Base-by-base conservation (phyloP, 768 basidiomycete species). In the Suillus discolor region DNA sequence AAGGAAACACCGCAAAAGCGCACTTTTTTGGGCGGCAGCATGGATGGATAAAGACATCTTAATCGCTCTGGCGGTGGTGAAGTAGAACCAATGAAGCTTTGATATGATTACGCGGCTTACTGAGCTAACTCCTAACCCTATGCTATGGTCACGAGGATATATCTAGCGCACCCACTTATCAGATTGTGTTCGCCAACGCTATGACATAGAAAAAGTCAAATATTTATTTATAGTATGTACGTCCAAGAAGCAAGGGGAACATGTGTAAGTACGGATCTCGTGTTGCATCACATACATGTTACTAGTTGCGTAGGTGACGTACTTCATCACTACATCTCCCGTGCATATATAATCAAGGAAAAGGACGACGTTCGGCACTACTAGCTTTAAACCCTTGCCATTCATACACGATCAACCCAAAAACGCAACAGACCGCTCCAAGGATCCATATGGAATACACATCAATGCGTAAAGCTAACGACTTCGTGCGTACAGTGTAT, bases 1-100 rank as follows among this genome's bases (percentile, higher is more conserved):
- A 45, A 28, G n/a, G 25, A 57, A 42, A 41, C 36, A 65, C 42
- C 41, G 31, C 25, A 5, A 8, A 53, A 4, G 67, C 82, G 28
- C 61, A 90, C 91, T 85, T 63, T 89, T 92, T 73, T 89, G 87
- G 9, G 90, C 89, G 2, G 91, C 92, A 39, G 80, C 79, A 66
- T 93, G 91, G 15, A 88, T 78, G 28, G 86, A 81, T 28, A 87
- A 67, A 62, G 75, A 62, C 34, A 82, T 75, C 83, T 86, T 87
- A 15, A 38, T 61, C 57, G 31, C 16, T 57, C 65, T 62, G 64
- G 25, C 41, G 44, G 36, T 18, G 49, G 49, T 51, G 28, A 44
- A 60, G 20, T 20, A 34, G 61, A 62, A 23, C 7, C 23, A 25
- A n/a, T n/a, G n/a, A n/a, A n/a, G 15, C 25, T 16, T 18, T 18